These are phyloP conservation scores for Rhizopus stolonifer DNA, from an alignment of 371 early-diverging fungal species.

Conservation along the genomic window DNA sequence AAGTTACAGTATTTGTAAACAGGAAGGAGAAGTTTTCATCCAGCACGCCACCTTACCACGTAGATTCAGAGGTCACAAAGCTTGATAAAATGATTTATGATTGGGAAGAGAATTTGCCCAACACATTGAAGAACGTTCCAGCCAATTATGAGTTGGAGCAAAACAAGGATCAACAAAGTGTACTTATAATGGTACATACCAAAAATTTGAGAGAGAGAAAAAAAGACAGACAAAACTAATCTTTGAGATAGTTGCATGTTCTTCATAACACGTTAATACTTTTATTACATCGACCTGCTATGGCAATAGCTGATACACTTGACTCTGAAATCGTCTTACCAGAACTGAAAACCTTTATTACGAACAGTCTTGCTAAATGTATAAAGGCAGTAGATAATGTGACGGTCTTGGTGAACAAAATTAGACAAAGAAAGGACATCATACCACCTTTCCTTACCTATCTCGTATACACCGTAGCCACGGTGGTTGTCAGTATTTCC, in stretches of 20 bases:
- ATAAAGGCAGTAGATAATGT: slow-evolving; percentile 51
- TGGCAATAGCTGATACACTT: slow-evolving; percentile 28
- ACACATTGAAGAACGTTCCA: slow-evolving; percentile 38
- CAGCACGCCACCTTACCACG: slow-evolving; percentile 31
- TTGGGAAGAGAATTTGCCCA: slow-evolving; percentile 49
- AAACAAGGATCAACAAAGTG: neutral
- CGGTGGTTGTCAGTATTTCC: slow-evolving; percentile 55
- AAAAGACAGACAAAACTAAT: neutral
- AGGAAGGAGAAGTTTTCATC: slow-evolving; percentile 30
- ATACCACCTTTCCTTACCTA: slow-evolving; percentile 56
- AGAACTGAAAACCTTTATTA: slow-evolving; percentile 37
- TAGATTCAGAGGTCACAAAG: slow-evolving; percentile 44
- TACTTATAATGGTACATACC: slow-evolving; percentile 23
- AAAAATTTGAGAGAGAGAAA: too few relatives aligned
- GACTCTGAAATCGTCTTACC: slow-evolving; percentile 34
- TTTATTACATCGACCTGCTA: slow-evolving; percentile 51
- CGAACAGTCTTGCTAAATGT: slow-evolving; percentile 45
- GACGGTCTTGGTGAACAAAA: slow-evolving; percentile 40
- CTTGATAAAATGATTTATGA: slow-evolving; percentile 44
- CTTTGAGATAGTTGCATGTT: slow-evolving; percentile 33
- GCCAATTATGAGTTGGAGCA: slow-evolving; percentile 31
- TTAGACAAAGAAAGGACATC: slow-evolving; percentile 29
- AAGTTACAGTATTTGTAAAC: slow-evolving; percentile 53
- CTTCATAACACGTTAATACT: slow-evolving; percentile 52
- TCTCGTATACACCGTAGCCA: slow-evolving; percentile 55